These are phyloP conservation scores for Colletotrichum chrysophilum DNA, from an alignment of 2,329 filamentous ascomycete species.

Conservation along the genomic window DNA sequence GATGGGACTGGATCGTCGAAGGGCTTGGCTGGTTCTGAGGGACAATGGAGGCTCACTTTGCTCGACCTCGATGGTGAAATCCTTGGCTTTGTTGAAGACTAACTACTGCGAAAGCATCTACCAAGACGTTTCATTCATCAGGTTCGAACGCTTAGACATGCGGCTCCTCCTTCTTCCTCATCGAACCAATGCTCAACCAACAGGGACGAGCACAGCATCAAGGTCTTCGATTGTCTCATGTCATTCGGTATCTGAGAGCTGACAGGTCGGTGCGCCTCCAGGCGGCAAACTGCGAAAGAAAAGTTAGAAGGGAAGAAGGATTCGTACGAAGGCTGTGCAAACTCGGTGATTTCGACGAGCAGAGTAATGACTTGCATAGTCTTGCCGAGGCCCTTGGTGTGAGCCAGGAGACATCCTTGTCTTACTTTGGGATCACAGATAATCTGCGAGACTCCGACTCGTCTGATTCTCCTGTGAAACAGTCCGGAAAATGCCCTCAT, in stretches of 20 bases:
- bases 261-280: no score
- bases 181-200: not conserved
- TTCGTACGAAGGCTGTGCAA: no score
- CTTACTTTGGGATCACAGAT: conserved; percentile 61
- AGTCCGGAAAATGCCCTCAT: no score
- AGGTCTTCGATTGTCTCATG: conserved; percentile 65
- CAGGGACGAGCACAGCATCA: conserved; percentile 78
- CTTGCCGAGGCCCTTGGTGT: conserved; percentile 92
- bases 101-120: not conserved
- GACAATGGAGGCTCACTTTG: no score
- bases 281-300: no score
- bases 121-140: not conserved
- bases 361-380: conserved; percentile 90
- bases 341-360: conserved; percentile 75
- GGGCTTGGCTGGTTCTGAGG: no score
- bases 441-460: conserved; percentile 39
- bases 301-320: no score
- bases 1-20: no score
- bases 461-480: no score
- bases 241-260: conserved; percentile 73
- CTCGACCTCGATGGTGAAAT: no score
- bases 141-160: no score
- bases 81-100: not conserved
- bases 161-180: no score
- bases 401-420: conserved; percentile 82